These are phyloP conservation scores for Microdochium bolleyi DNA, from an alignment of 2,329 filamentous ascomycete genomes.

Conservation along the genomic window DNA sequence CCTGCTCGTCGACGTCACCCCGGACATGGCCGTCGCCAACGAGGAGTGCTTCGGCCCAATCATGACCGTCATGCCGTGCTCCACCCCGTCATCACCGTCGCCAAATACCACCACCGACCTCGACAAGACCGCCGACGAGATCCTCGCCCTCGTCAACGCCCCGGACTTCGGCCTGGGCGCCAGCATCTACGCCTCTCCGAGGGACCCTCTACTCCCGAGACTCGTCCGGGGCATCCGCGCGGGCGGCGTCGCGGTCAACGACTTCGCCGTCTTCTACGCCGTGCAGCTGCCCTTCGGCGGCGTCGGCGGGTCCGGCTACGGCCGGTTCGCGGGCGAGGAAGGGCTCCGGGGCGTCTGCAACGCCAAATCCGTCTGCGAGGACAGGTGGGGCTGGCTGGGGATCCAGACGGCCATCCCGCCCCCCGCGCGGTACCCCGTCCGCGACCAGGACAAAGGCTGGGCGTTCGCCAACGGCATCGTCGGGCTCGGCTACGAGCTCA, in stretches of 20 bases:
- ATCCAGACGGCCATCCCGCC: conserved; percentile 71
- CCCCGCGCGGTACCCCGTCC: conserved; percentile 74
- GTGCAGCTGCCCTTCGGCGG: conserved; percentile 94
- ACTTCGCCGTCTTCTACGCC: conserved; percentile 90
- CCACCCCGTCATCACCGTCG: no score
- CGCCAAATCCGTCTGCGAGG: conserved; percentile 75
- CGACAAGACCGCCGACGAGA: conserved; percentile 44
- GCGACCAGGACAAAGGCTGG: conserved; percentile 55
- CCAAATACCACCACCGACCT: no score
- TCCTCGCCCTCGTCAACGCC: conserved; percentile 74
- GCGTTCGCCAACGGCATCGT: conserved; percentile 54
- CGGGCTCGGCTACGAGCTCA: conserved; percentile 49
- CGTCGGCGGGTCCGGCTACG: conserved; percentile 82
- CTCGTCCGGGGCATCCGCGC: conserved; percentile 65
- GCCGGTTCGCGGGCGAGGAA: conserved; percentile 85
- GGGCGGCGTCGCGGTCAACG: conserved; percentile 92
- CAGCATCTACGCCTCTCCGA: conserved; percentile 72
- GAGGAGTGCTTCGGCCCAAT: conserved; percentile 91
- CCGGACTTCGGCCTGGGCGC: conserved; percentile 82
- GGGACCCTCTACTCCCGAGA: conserved; percentile 48
- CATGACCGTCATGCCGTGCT: conserved; percentile 73
- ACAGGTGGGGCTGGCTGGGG: conserved; percentile 55
- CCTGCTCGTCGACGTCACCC: conserved; percentile 80
- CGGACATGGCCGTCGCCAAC: conserved; percentile 78
- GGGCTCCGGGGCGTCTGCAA: conserved; percentile 82